phyloP scores from a whole-genome alignment of 2,329 filamentous ascomycete species.

The Alternaria triticimaculans region DNA sequence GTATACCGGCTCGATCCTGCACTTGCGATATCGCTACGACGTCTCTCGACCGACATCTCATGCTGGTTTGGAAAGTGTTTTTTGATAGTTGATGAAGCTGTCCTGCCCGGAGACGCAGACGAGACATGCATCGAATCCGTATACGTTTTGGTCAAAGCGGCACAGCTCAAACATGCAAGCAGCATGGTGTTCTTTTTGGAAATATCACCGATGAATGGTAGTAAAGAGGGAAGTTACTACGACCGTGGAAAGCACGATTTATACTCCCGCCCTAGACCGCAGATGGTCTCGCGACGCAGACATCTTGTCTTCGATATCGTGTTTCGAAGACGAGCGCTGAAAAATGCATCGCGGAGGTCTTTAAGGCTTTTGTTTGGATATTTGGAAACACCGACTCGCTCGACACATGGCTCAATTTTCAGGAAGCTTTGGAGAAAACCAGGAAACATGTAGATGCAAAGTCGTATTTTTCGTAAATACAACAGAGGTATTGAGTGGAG shows the following conservation, averaged over 20 bases:
- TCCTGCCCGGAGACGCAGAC: background rate
- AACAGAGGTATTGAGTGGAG: background rate
- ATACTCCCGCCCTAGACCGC: background rate
- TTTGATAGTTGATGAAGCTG: background rate
- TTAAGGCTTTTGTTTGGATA: rapidly evolving
- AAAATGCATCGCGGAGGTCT: background rate
- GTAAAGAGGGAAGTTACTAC: background rate
- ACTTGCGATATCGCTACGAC: too few relatives aligned
- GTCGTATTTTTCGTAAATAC: too few relatives aligned
- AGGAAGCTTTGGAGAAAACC: background rate
- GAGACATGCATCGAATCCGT: too few relatives aligned
- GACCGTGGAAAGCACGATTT: background rate
- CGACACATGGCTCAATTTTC: background rate
- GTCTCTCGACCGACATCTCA: background rate
- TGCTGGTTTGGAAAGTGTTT: too few relatives aligned
- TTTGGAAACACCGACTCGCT: background rate
- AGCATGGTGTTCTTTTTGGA: too few relatives aligned
- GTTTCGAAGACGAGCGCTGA: background rate
- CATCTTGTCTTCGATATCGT: background rate
- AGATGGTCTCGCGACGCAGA: background rate
- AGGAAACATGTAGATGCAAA: too few relatives aligned
- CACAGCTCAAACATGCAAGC: background rate
- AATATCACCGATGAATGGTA: too few relatives aligned
- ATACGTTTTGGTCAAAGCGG: too few relatives aligned
- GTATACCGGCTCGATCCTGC: background rate